Percentiles rank a stretch among this genome's conserved stretches.
Evolutionary conservation across 75 land plant species (phyloP).

Genomic region (Pinus tabuliformis): DNA sequence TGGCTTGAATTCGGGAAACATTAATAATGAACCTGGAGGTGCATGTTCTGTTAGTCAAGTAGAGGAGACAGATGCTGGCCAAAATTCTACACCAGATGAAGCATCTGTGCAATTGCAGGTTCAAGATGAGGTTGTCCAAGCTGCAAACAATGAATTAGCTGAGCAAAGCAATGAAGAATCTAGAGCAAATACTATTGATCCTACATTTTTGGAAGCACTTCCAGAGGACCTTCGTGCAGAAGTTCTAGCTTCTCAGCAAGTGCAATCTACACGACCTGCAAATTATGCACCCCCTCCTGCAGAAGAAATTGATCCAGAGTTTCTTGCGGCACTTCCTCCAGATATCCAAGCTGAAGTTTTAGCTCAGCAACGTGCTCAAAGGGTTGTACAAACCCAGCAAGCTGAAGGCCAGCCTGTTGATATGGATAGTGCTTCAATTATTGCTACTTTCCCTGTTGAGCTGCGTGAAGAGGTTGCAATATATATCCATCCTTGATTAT

Average conservation of each 20-base stretch:
- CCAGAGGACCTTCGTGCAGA: conserved; percentile 98
- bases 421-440: conserved; percentile 99
- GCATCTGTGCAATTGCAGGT: conserved; percentile 25
- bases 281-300: conserved; percentile 56
- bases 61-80: conserved; percentile 18
- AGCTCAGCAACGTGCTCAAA: conserved; percentile 90
- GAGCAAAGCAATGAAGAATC: conserved; percentile 33
- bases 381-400: conserved; percentile 52
- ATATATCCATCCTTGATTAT: not conserved
- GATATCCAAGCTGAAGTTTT: conserved; percentile 98
- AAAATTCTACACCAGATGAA: conserved; percentile 20
- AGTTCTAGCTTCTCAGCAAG: conserved; percentile 90
- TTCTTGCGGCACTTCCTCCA: conserved; percentile 97
- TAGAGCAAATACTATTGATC: conserved; percentile 74
- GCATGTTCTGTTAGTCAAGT: conserved; percentile 31
- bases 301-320: conserved; percentile 98
- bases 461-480: conserved; percentile 87
- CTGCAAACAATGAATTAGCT: conserved; percentile 20
- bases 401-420: conserved; percentile 96
- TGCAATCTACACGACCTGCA: conserved; percentile 50
- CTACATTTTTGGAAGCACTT: conserved; percentile 93
- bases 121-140: conserved; percentile 19
- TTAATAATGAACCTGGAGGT: conserved; percentile 60
- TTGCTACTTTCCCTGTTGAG: conserved; percentile 97
- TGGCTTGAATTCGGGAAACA: conserved; percentile 15